Base-by-base conservation (phyloP, 1,284 basidiomycete genomes). In the Irpex sp. region DNA sequence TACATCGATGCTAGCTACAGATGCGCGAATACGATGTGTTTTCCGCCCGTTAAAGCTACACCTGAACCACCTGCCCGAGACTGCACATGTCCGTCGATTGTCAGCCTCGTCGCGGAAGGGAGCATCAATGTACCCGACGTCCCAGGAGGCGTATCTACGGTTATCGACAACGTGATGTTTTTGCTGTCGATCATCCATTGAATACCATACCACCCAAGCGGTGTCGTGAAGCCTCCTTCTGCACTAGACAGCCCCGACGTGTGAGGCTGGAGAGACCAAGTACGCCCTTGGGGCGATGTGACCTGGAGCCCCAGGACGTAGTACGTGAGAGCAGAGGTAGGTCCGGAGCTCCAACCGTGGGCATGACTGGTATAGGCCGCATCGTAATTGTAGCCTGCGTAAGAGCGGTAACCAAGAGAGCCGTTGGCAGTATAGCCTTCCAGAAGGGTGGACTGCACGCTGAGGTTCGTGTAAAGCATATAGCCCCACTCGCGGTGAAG, bases 371-470 rank as follows among this genome's bases (percentile, higher is more conserved):
- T 81, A 68, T 82, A 82, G 0, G 81, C 69, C 37, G 79, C 71
- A 66, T 83, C 82, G 65, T 80, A 79, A 67, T 80, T 73, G 69
- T 83, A 83, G 5, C 82, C 82, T 19, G 75, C 74, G 62, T 79
- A 78, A 15, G 76, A 75, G 17, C 82, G 81, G 70, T 83, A 76
- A 37, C 76, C 75, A 11, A 83, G 73, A 4, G 81, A 82, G 5
- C 82, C 82, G 66, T 84, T 82, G 1, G 78, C 75, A 3, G 81
- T 83, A 68, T 78, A 83, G 0, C 81, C 82, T 69, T 84, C 82
- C 13, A 83, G 74, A 8, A 84, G 71, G 1, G 80, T 82, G 6
- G 82, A 83, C 61, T 82, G 78, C 3, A 82, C 81, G 61, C 78
- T 81, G 59, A 82, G 65, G 64, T 80, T 79, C 5, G 81, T 83